Base-by-base conservation (phyloP, 805 yeast species). In the Jamesozyma gamospora region DNA sequence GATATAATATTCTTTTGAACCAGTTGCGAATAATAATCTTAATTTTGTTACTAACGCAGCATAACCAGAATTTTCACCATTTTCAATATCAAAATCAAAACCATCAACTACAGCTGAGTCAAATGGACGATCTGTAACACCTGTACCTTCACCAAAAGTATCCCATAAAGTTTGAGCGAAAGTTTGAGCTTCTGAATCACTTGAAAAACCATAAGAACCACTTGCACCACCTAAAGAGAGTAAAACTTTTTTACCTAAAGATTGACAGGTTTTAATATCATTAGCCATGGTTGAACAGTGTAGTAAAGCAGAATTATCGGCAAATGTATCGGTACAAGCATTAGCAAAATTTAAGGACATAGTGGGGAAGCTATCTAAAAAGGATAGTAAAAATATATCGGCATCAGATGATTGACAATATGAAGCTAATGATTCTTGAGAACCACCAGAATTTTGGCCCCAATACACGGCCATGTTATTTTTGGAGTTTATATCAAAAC, bases 1-100 rank as follows among this genome's bases (percentile, higher is more conserved):
- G 34, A 86, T 65, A 58, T 79, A 83, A 65, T 78, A 83, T 24
- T 62, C 51, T 61, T 78, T 82, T 34, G 81, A 67, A 27, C 76
- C 65, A 31, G 67, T 62, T 10, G 67, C 75, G 49, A 71, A 76
- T 32, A 64, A 59, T 41, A 67, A 41, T 79, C 94, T 47, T 55
- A 66, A 35, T 49, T 70, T 66, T 32, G 60, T 66, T 12, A 75
- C 82, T 39, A 81, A 59, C 13, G 79, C 73, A 28, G 75, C 72
- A 53, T 79, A 82, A n/a, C 95, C 95, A 1, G 67, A 64, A 37
- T 71, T 68, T 41, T 68, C 60, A 44, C 68, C 68, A 55, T 75
- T 72, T 61, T 90, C 97, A 51, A 84, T 77, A 61, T 90, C 97
- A 46, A 88, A 78, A 61, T 90, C 97, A 58, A 87, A 88, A 14